phyloP scores from a whole-genome alignment of 2,329 filamentous ascomycete species.

The Hawksworthiomyces lignivorus region DNA sequence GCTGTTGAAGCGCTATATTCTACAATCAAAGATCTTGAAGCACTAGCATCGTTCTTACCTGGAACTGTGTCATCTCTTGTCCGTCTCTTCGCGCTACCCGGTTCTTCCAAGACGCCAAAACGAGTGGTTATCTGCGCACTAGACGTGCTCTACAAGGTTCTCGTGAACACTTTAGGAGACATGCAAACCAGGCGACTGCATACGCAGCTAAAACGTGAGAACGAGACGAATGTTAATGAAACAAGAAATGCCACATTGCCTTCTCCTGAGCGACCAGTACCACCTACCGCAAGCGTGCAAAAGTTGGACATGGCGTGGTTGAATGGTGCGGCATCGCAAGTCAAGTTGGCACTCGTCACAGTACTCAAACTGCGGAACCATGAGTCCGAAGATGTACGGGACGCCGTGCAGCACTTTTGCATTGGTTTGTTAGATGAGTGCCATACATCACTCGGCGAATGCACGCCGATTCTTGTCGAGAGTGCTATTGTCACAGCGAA shows the following conservation, averaged over 20 bases:
- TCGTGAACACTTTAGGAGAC: slow-evolving; percentile 51
- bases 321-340: slow-evolving; percentile 68
- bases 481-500: slow-evolving; percentile 65
- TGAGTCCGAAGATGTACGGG: slow-evolving; percentile 59
- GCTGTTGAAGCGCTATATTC: slow-evolving; percentile 55
- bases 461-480: slow-evolving; percentile 66
- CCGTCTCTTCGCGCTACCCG: slow-evolving; percentile 63
- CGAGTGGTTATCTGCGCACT: slow-evolving; percentile 58
- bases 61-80: slow-evolving; percentile 77
- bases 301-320: slow-evolving; percentile 53
- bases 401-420: slow-evolving; percentile 63
- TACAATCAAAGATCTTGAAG: slow-evolving; percentile 62
- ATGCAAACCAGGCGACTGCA: slow-evolving; percentile 41
- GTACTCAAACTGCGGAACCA: slow-evolving; percentile 69
- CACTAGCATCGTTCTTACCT: slow-evolving; percentile 78
- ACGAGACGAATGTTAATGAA: neutral
- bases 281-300: slow-evolving; percentile 5
- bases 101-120: slow-evolving; percentile 44
- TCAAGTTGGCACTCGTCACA: slow-evolving; percentile 73
- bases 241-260: slow-evolving; percentile 14
- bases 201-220: slow-evolving; percentile 23
- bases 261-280: neutral
- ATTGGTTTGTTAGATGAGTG: slow-evolving; percentile 72
- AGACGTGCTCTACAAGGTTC: slow-evolving; percentile 45
- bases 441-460: slow-evolving; percentile 61